Percentiles rank a stretch among this genome's conserved stretches.
phyloP scores from a whole-genome alignment of 2,329 filamentous ascomycete genomes.

The Colletotrichum lini region DNA sequence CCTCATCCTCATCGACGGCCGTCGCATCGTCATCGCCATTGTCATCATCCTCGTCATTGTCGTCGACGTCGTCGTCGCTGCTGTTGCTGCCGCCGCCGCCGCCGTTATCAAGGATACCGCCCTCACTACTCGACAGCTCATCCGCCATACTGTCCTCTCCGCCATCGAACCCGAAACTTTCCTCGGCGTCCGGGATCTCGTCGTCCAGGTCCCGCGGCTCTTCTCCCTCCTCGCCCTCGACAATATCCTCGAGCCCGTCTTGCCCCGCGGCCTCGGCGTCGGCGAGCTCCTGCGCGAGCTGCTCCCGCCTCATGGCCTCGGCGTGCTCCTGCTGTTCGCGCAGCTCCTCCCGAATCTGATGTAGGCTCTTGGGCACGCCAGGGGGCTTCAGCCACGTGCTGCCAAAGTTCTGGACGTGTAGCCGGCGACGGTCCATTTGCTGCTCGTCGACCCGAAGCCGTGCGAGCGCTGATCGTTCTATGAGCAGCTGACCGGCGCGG shows the following conservation, averaged over 20 bases:
- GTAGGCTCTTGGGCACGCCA: slow-evolving; percentile 88
- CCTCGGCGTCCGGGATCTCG: slow-evolving; percentile 78
- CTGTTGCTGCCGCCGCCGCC: slow-evolving; percentile 49
- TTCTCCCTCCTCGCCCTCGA: slow-evolving; percentile 64
- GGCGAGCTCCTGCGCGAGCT: slow-evolving; percentile 80
- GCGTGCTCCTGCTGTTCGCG: slow-evolving; percentile 90
- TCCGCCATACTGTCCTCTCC: slow-evolving; percentile 52
- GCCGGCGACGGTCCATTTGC: slow-evolving; percentile 80
- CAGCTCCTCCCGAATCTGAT: slow-evolving; percentile 91
- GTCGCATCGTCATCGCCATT: slow-evolving; percentile 7
- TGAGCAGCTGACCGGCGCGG: slow-evolving; percentile 60
- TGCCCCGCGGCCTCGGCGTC: slow-evolving; percentile 68
- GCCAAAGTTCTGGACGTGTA: slow-evolving; percentile 89
- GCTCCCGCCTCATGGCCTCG: slow-evolving; percentile 79
- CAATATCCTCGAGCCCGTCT: slow-evolving; percentile 61
- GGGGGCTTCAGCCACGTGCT: slow-evolving; percentile 92
- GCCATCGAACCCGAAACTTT: slow-evolving; percentile 61
- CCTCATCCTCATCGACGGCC: slow-evolving; percentile 51
- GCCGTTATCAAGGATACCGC: slow-evolving; percentile 41
- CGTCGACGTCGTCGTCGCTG: slow-evolving; percentile 52
- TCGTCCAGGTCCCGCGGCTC: slow-evolving; percentile 75
- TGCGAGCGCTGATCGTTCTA: slow-evolving; percentile 75
- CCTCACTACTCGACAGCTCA: slow-evolving; percentile 48
- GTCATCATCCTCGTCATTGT: slow-evolving; percentile 59
- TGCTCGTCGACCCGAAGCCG: slow-evolving; percentile 83